These are phyloP conservation scores for Salix caprea DNA, from an alignment of 345 rosid genomes.

Conservation along the genomic window DNA sequence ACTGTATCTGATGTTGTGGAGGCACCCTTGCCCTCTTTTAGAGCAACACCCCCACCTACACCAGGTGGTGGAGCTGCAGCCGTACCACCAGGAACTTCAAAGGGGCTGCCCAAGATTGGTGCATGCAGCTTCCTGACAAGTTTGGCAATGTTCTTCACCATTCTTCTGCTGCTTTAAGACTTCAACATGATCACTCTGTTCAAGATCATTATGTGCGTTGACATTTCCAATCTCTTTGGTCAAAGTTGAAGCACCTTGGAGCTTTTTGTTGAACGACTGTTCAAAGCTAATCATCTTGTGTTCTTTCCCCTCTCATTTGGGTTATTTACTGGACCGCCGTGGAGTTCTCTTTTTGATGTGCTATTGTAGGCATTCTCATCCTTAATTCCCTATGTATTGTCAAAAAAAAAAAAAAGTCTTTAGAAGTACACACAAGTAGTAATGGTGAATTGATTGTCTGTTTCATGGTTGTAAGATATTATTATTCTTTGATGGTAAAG, in stretches of 20 bases:
- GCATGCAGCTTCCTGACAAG: slow-evolving; percentile 35
- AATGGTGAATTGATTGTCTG: not conserved
- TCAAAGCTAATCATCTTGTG: not conserved
- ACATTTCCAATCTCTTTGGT: not conserved
- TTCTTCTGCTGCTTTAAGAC: slow-evolving; percentile 38
- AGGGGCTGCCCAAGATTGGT: slow-evolving; percentile 42
- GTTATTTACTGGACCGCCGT: slow-evolving; percentile 5
- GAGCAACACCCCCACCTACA: slow-evolving; percentile 16
- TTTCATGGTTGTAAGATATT: slow-evolving; percentile 6
- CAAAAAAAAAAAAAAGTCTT: not conserved
- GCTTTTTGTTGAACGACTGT: slow-evolving; percentile 14
- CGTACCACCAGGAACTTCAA: slow-evolving; percentile 33
- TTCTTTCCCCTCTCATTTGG: not conserved
- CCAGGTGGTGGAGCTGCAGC: slow-evolving; percentile 22
- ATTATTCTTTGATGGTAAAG: slow-evolving; percentile 4
- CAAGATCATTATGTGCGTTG: slow-evolving; percentile 2
- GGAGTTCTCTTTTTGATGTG: slow-evolving; percentile 14
- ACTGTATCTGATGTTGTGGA: slow-evolving; percentile 50
- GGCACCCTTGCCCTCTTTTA: slow-evolving; percentile 53
- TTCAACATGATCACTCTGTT: not conserved
- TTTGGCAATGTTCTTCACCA: slow-evolving; percentile 34
- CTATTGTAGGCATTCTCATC: slow-evolving; percentile 29
- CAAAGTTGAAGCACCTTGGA: slow-evolving; percentile 16
- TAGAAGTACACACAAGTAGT: not conserved
- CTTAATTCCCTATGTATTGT: slow-evolving; percentile 18